Evolutionary conservation across 2,329 filamentous ascomycete genomes (phyloP).

Genomic region (Aspergillus brunneoviolaceus): DNA sequence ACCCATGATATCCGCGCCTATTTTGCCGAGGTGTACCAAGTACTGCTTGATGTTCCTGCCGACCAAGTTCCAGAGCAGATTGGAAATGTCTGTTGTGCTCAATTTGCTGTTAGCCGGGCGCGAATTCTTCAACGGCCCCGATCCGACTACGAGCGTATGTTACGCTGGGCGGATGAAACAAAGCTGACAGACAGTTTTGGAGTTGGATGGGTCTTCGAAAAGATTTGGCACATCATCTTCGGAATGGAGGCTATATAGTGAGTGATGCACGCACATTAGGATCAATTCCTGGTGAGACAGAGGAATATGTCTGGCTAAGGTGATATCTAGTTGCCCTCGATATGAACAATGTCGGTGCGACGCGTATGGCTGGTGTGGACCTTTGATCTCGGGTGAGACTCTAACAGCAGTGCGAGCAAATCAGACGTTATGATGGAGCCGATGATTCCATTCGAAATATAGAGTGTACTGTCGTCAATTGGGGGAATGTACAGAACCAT

Average conservation of each 20-base stretch:
- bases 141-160: slow-evolving; percentile 34
- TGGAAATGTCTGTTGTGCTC: slow-evolving; percentile 35
- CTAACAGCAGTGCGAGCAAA: slow-evolving; percentile 23
- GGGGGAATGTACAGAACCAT: neutral
- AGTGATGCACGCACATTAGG: neutral
- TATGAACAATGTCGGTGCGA: slow-evolving; percentile 33
- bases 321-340: slow-evolving; percentile 24
- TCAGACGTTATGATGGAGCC: neutral
- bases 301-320: neutral
- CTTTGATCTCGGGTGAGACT: slow-evolving; percentile 28
- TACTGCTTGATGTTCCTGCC: slow-evolving; percentile 24
- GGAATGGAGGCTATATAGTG: slow-evolving; percentile 29
- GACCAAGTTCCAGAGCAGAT: slow-evolving; percentile 27
- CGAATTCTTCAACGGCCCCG: slow-evolving; percentile 29
- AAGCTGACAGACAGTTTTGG: slow-evolving; percentile 31
- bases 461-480: slow-evolving; percentile 8
- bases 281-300: neutral
- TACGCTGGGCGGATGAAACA: slow-evolving; percentile 34
- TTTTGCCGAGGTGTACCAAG: slow-evolving; percentile 28
- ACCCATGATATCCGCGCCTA: slow-evolving; percentile 26
- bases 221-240: slow-evolving; percentile 37
- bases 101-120: slow-evolving; percentile 36
- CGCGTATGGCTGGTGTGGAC: slow-evolving; percentile 32
- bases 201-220: slow-evolving; percentile 33
- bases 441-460: neutral